Conservation (phyloP, 225 moss, liverwort and hornwort species). For the Marchantia paleacea region DNA sequence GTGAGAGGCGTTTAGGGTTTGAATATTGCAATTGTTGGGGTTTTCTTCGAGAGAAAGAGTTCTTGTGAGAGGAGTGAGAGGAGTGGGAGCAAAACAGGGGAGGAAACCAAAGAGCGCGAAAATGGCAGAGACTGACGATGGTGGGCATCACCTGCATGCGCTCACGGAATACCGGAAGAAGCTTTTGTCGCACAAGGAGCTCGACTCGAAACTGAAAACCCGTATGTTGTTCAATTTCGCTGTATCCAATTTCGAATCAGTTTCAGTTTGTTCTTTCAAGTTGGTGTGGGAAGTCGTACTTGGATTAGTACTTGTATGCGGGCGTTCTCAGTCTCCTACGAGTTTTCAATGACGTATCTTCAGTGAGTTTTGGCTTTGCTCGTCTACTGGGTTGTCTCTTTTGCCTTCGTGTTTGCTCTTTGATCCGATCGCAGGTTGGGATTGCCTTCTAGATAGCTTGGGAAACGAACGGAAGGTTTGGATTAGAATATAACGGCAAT, state of each 20-base stretch:
- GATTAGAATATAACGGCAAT: neutral
- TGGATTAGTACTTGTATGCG: neutral
- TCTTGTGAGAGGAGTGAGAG: neutral
- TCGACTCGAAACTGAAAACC: slow-evolving; percentile 61
- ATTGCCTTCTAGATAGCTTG: neutral
- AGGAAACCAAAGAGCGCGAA: neutral
- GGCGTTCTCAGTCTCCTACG: neutral
- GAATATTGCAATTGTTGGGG: neutral
- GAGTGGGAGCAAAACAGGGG: slow-evolving; percentile 1
- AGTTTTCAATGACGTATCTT: neutral
- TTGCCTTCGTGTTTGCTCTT: neutral
- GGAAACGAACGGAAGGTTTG: neutral
- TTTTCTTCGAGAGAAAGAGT: neutral
- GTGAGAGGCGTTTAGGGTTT: neutral
- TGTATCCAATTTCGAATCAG: neutral
- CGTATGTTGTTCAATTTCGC: slow-evolving; percentile 28
- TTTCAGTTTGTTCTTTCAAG: neutral
- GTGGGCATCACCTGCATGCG: slow-evolving; percentile 39
- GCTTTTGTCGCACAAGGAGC: slow-evolving; percentile 77
- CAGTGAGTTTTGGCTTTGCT: neutral
- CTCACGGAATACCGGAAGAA: slow-evolving; percentile 59
- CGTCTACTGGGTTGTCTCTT: neutral
- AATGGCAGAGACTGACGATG: slow-evolving; percentile 43
- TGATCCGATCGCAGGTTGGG: neutral
- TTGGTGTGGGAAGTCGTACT: neutral